These are phyloP conservation scores for Malus sylvestris DNA, from an alignment of 306 rosid genomes.

Conservation along the genomic window DNA sequence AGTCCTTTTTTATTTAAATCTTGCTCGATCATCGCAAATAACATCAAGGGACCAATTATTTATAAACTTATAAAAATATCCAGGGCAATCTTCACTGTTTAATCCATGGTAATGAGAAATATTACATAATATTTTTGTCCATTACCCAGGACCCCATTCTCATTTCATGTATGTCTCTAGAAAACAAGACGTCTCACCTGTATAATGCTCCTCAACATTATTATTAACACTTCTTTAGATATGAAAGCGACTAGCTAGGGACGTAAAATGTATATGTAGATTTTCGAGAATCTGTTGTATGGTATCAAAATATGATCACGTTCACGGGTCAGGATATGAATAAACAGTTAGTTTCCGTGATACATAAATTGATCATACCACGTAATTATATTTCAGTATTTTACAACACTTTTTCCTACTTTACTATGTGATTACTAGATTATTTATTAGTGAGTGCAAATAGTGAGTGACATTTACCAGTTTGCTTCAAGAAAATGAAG, in stretches of 20 bases:
- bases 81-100: neutral
- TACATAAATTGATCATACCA: neutral
- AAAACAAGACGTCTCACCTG: neutral
- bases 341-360: too few relatives aligned
- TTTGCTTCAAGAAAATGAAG: slow-evolving; percentile 13
- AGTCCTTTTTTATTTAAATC: neutral
- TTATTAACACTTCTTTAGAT: neutral
- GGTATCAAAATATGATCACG: neutral
- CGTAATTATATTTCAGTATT: too few relatives aligned
- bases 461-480: neutral
- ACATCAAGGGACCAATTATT: neutral
- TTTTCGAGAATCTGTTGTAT: neutral
- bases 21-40: neutral
- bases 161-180: too few relatives aligned
- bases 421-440: neutral
- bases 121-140: neutral
- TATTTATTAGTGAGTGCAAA: neutral
- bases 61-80: too few relatives aligned
- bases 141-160: too few relatives aligned
- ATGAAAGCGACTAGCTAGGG: neutral
- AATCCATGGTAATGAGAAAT: neutral
- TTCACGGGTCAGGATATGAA: too few relatives aligned
- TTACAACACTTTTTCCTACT: neutral
- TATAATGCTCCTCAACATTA: neutral
- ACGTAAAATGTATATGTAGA: neutral